Base-by-base conservation (phyloP, 1,284 basidiomycete genomes). In the Schizophyllum amplum region DNA sequence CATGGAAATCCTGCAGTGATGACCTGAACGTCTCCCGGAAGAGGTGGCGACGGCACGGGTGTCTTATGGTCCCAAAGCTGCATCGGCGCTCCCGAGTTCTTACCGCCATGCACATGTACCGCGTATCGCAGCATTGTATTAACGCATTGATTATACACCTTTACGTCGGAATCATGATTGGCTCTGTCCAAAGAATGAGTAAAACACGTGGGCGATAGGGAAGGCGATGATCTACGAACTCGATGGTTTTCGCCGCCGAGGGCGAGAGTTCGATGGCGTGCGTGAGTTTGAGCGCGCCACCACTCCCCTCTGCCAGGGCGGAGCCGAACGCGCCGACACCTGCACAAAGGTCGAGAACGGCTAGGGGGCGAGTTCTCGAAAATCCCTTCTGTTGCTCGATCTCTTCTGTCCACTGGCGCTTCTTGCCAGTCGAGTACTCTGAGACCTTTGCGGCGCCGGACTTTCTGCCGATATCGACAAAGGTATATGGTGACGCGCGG, bases 101-200 rank as follows among this genome's bases (percentile, higher is more conserved):
- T 70, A 3, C 75, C 76, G 27, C 78, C 74, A 27, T 67, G 61
- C n/a, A 67, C 65, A 50, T 77, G 72, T 11, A 85, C 76, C 4
- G 82, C 81, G 62, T 83, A 76, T 50, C 81, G 72, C 1, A 87
- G 71, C n/a, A 87, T 70, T 3, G 71, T 52, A 62, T 83, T 87
- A 2, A 77, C 75, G 60, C 83, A 82, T 63, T 86, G 81, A 57
- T 84, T 84, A 60, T 83, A 88, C 0, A 88, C 82, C 4, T 64
- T 71, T 0, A 80, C 71, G 1, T 77, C 60, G 0, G 79, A 77
- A 63, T n/a, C n/a, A n/a, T 88, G 82, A 61, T 88, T 88, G 20
- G 57, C 65, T 55, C 85, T 88, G 54, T 26, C 55, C n/a, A n/a
- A n/a, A n/a, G n/a, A n/a, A n/a, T n/a, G n/a, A n/a, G n/a, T n/a